These are phyloP conservation scores for Rhynchosporium secalis DNA, from an alignment of 2,329 filamentous ascomycete genomes.

Conservation along the genomic window DNA sequence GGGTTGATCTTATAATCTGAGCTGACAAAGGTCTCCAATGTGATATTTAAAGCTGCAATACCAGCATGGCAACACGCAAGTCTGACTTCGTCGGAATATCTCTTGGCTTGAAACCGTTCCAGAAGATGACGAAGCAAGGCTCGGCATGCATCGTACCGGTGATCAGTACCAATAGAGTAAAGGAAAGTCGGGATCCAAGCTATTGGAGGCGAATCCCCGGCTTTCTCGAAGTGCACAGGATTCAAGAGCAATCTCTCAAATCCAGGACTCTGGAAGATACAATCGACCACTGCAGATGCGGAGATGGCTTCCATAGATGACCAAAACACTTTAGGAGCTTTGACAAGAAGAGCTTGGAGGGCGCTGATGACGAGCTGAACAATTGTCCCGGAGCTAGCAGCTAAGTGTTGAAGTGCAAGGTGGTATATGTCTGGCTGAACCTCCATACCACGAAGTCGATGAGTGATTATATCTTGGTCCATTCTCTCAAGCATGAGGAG, in stretches of 20 bases:
- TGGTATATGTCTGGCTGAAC: constrained; percentile 71
- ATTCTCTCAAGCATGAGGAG: constrained; percentile 72
- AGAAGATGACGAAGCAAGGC: constrained; percentile 77
- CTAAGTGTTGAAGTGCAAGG: constrained; percentile 57
- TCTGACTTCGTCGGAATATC: constrained; percentile 56
- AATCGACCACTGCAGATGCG: constrained; percentile 77
- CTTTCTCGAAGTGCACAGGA: constrained; percentile 54
- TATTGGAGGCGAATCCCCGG: constrained; percentile 61
- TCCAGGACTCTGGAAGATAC: constrained; percentile 72
- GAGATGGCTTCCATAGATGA: constrained; percentile 80
- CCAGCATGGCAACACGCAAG: constrained; percentile 65
- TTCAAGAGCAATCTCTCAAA: constrained; percentile 62
- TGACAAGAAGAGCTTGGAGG: constrained; percentile 70
- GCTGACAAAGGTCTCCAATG: constrained; percentile 57
- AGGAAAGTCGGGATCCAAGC: constrained; percentile 80
- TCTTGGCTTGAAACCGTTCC: constrained; percentile 57
- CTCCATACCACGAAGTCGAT: constrained; percentile 77
- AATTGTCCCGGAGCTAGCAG: constrained; percentile 52
- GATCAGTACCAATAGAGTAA: constrained; percentile 71
- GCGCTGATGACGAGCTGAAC: constrained; percentile 70
- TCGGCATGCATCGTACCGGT: constrained; percentile 77
- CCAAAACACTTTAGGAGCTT: constrained; percentile 82
- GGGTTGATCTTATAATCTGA: constrained; percentile 49
- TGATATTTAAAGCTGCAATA: constrained; percentile 58
- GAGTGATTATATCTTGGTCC: constrained; percentile 71